Percentiles rank a stretch among this genome's conserved stretches.
These are phyloP conservation scores for Cutaneotrichosporon cyanovorans DNA, from an alignment of 1,284 basidiomycete species.

Conservation along the genomic window DNA sequence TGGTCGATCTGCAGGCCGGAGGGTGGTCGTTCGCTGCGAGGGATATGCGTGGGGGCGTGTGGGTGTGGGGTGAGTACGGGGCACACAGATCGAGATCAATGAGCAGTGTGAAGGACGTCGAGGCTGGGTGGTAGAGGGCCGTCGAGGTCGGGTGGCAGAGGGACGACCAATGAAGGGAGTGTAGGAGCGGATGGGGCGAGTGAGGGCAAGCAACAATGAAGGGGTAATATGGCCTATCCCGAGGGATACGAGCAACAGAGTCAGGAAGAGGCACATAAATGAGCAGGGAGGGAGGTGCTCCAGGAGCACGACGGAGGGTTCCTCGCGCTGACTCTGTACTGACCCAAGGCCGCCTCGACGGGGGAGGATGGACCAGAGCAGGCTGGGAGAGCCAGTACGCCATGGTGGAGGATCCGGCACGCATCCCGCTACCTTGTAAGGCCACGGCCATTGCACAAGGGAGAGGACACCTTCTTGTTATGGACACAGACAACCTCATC, in stretches of 20 bases:
- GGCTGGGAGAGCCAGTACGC: slow-evolving; percentile 30
- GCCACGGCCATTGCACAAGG: slow-evolving; percentile 31
- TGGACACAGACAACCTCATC: slow-evolving; percentile 40
- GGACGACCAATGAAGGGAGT: too few relatives aligned
- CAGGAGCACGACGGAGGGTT: too few relatives aligned
- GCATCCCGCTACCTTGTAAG: slow-evolving; percentile 31
- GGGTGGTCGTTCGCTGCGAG: slow-evolving; percentile 56
- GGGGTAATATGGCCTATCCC: too few relatives aligned
- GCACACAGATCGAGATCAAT: too few relatives aligned
- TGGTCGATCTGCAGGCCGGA: slow-evolving; percentile 66
- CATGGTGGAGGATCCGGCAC: slow-evolving; percentile 26
- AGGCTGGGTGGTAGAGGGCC: too few relatives aligned
- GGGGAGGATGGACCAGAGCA: slow-evolving; percentile 58
- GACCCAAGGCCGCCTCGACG: slow-evolving; percentile 1
- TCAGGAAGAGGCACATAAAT: too few relatives aligned
- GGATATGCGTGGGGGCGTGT: slow-evolving; percentile 62
- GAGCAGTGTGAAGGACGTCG: too few relatives aligned
- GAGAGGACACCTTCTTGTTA: slow-evolving; percentile 33
- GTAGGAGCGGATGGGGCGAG: too few relatives aligned
- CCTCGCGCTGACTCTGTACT: too few relatives aligned
- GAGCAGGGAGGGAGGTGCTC: slow-evolving; percentile 1
- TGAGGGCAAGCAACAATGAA: too few relatives aligned
- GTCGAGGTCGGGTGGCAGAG: too few relatives aligned
- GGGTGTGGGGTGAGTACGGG: slow-evolving; percentile 65
- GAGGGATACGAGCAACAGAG: too few relatives aligned